Conservation (phyloP, 768 basidiomycete species). For the Mrakia frigida region DNA sequence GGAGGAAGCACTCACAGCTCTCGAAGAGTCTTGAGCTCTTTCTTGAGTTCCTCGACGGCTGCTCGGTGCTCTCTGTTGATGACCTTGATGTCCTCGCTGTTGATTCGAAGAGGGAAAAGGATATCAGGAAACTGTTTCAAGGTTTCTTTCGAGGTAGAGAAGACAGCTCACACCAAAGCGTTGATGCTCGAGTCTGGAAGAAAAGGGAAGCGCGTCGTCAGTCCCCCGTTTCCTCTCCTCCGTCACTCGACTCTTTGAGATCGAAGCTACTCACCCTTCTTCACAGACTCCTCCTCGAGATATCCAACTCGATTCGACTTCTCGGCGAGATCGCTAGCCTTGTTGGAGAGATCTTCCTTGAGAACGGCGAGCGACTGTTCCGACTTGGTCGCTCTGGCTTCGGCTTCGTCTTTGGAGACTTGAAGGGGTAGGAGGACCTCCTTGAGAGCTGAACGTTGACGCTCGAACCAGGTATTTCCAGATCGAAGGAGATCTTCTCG, state of each 20-base stretch:
- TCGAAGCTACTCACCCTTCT: background rate
- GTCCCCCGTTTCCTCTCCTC: background rate
- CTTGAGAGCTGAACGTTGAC: background rate
- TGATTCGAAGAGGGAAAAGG: background rate
- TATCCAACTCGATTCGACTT: background rate
- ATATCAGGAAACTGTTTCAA: background rate
- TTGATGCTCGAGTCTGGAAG: background rate
- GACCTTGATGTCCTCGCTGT: background rate
- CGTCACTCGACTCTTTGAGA: no score
- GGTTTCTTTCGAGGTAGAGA: background rate
- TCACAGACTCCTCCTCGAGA: background rate
- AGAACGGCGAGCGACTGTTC: background rate
- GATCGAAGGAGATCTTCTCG: background rate
- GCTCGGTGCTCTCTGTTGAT: background rate
- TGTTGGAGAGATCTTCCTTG: background rate
- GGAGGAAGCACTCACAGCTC: background rate
- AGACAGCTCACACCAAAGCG: background rate
- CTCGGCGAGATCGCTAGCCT: slow-evolving; percentile 1
- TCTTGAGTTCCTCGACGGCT: background rate
- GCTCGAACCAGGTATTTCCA: background rate
- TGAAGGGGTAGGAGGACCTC: background rate
- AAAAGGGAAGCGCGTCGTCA: background rate
- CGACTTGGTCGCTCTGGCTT: background rate
- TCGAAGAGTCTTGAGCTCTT: background rate
- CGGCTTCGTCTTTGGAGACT: background rate